Percentiles rank a stretch among this genome's conserved stretches.
Conservation (phyloP, 805 yeast species). For the Tetrapisispora iriomotensis region DNA sequence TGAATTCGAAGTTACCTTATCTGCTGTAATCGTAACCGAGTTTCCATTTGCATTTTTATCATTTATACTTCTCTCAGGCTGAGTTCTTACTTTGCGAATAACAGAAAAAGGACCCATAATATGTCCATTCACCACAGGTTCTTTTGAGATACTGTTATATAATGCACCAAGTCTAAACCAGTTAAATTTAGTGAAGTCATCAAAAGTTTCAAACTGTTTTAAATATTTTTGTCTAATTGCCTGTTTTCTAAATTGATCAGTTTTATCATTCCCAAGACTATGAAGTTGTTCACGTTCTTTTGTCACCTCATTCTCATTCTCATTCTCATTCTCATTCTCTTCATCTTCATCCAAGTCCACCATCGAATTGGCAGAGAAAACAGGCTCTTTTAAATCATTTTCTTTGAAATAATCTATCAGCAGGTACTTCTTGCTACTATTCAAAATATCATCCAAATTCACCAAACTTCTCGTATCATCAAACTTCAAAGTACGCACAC, state of each 20-base stretch:
- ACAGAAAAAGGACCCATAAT: conserved; percentile 62
- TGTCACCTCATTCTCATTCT: conserved; percentile 13
- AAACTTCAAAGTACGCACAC: conserved; percentile 50
- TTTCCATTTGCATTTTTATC: conserved; percentile 31
- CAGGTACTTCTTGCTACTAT: conserved; percentile 32
- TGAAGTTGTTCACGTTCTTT: conserved; percentile 8
- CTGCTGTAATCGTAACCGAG: conserved; percentile 38
- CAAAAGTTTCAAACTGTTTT: conserved; percentile 20
- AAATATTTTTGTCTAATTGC: conserved; percentile 12
- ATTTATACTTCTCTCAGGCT: conserved; percentile 29
- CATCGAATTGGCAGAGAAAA: background rate
- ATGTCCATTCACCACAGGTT: conserved; percentile 46
- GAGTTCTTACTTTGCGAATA: conserved; percentile 37
- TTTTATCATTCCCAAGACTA: conserved; percentile 12
- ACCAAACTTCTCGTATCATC: conserved; percentile 47
- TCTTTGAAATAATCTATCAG: conserved; percentile 24
- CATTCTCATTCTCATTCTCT: conserved; percentile 15
- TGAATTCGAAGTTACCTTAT: conserved; percentile 42
- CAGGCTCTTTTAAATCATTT: conserved; percentile 14
- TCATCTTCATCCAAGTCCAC: background rate
- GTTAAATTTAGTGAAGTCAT: conserved; percentile 38
- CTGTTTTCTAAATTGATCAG: conserved; percentile 9
- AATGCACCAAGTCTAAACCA: conserved; percentile 54
- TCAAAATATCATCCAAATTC: conserved; percentile 38
- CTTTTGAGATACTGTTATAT: conserved; percentile 35